Base-by-base conservation (phyloP, 306 rosid genomes). In the Oemleria cerasiformis region DNA sequence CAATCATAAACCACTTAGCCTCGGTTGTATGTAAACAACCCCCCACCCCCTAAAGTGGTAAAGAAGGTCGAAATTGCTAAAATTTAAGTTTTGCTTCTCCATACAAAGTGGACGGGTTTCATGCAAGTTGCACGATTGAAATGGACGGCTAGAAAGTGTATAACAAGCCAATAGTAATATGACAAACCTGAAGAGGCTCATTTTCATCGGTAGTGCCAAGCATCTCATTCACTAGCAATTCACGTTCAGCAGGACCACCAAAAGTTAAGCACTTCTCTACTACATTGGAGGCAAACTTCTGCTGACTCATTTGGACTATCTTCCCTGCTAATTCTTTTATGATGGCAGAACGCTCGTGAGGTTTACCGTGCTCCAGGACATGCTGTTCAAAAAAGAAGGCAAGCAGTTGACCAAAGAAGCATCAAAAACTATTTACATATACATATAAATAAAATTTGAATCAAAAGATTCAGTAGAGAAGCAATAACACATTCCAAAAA, bases 211-310 rank as follows among this genome's bases (percentile, higher is more conserved):
- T 93, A 71, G 96, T 49, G 34, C 98, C 98, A 85, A 93, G 96
- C 98, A 93, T 93, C 85, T 93, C 96, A 68, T 75, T 87, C 71
- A 93, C 97, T 8, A 93, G 86, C 44, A 93, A 63, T 74, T 85
- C 92, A 20, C 98, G 94, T 67, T 93, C 96, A 12, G 86, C 64
- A 34, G 97, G 97, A 71, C 96, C 96, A 0, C 98, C 90, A 78
- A 90, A 90, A 75, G 92, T 82, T 85, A 93, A 80, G 73, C 97
- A 93, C 68, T 93, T 90, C 84, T 90, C 98, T 45, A 88, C 90
- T 19, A 93, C 98, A 78, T 93, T 93, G 17, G 98, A 93, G 44
- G 98, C 98, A 84, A 93, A 93, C 85, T 93, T 93, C 86, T 93
- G 98, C 82, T 88, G 97, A 76, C 98, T 93, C 98, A 93, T 93